A percentile compares a stretch with the other conserved stretches of the same genome.
Conservation (phyloP, 345 rosid species). For the Brassica carinata region DNA sequence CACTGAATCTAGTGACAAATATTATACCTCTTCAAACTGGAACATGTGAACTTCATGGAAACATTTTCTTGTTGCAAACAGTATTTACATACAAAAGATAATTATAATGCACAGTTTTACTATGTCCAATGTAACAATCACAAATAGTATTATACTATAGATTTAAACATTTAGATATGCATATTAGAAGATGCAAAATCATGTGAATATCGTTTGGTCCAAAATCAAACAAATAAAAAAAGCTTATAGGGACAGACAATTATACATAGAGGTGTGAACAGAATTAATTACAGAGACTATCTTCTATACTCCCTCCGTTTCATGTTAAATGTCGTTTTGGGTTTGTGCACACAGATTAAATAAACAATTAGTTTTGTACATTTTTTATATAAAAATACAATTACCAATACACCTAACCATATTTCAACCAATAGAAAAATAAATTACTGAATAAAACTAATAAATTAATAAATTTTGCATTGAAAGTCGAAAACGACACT, state of each 20-base stretch:
- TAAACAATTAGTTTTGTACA: too few relatives aligned
- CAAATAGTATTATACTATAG: not conserved
- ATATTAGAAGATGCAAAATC: not conserved
- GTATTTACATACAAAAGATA: slow-evolving; percentile 3
- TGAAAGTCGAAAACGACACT: too few relatives aligned
- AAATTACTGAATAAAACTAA: too few relatives aligned
- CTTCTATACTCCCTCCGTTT: not conserved
- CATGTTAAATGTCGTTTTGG: too few relatives aligned
- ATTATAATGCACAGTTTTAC: slow-evolving; percentile 1
- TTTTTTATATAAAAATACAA: too few relatives aligned
- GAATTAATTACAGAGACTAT: slow-evolving; percentile 18
- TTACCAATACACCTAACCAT: too few relatives aligned
- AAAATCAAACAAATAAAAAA: not conserved
- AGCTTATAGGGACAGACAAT: slow-evolving; percentile 21
- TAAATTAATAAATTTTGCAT: too few relatives aligned
- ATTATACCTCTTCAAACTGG: slow-evolving; percentile 3
- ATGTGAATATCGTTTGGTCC: not conserved
- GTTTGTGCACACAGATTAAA: too few relatives aligned
- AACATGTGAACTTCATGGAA: slow-evolving; percentile 28
- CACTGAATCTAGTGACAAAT: not conserved
- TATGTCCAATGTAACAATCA: slow-evolving; percentile 3
- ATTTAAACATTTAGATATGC: not conserved
- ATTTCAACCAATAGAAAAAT: too few relatives aligned
- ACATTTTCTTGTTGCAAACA: slow-evolving; percentile 15
- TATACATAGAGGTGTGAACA: slow-evolving; percentile 25